phyloP scores from a whole-genome alignment of 2,329 filamentous ascomycete species.

The Fusarium anguioides region DNA sequence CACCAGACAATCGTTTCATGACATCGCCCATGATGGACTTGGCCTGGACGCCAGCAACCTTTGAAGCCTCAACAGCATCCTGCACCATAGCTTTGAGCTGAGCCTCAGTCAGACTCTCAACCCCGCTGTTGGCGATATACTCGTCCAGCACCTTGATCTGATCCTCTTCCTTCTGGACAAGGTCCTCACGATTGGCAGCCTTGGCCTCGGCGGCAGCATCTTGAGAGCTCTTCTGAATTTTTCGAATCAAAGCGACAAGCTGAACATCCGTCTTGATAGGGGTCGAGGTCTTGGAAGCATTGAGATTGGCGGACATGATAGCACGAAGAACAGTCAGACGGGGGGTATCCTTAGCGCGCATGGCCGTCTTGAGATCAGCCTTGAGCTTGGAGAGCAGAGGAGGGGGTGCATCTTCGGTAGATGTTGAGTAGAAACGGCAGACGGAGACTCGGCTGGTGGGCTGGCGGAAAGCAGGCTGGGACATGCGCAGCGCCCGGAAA shows the following conservation, averaged over 20 bases:
- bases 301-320: conserved; percentile 76
- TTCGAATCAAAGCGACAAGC: conserved; percentile 74
- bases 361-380: conserved; percentile 72
- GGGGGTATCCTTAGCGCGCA: conserved; percentile 72
- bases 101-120: conserved; percentile 67
- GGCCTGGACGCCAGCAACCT: conserved; percentile 55
- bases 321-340: conserved; percentile 76
- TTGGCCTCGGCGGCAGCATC: conserved; percentile 73
- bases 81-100: conserved; percentile 67
- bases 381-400: conserved; percentile 66
- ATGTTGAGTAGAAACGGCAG: conserved; percentile 49
- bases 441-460: conserved; percentile 25
- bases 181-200: conserved; percentile 71
- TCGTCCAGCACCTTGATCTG: conserved; percentile 74
- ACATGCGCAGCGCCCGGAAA: conserved; percentile 41
- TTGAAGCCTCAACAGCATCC: conserved; percentile 62
- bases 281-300: conserved; percentile 76
- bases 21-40: conserved; percentile 68
- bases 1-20: conserved; percentile 69
- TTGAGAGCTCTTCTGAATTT: conserved; percentile 66
- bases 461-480: conserved; percentile 29
- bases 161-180: conserved; percentile 75
- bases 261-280: conserved; percentile 78
- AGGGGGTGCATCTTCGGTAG: conserved; percentile 53
- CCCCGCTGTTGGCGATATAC: conserved; percentile 69